phyloP scores from a whole-genome alignment of 441 rosid species.

The Syzygium malaccense region DNA sequence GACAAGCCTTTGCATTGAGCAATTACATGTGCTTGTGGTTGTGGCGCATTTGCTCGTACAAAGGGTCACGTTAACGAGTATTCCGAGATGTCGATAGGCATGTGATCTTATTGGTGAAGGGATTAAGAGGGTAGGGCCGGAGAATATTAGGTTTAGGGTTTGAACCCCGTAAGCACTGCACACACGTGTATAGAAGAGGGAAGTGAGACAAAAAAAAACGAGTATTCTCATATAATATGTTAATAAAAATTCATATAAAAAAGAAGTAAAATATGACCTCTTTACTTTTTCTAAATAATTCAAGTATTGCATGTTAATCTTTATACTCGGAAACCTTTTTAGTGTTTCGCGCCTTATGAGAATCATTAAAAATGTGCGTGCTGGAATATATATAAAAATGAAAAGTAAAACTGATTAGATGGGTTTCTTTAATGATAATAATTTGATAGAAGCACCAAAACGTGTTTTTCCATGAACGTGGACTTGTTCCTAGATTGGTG shows the following conservation, averaged over 20 bases:
- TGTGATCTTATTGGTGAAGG: no score
- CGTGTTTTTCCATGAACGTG: background rate
- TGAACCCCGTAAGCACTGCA: no score
- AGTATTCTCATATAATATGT: background rate
- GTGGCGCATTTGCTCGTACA: background rate
- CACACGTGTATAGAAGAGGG: no score
- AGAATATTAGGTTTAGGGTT: no score
- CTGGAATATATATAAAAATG: background rate
- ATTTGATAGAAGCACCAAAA: background rate
- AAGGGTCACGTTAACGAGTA: background rate
- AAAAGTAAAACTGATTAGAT: background rate
- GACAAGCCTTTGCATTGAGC: background rate
- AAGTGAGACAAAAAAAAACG: background rate
- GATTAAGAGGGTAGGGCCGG: no score
- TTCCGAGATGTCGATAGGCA: background rate
- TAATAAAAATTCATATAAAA: background rate
- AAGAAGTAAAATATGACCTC: background rate
- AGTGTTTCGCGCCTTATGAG: background rate
- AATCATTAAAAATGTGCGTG: background rate
- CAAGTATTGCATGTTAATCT: background rate
- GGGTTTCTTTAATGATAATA: background rate
- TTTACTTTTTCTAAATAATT: background rate
- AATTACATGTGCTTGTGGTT: background rate
- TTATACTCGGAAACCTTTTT: background rate
- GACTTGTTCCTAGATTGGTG: background rate